phyloP scores from a whole-genome alignment of 257 asterid species.

The Striga asiatica region DNA sequence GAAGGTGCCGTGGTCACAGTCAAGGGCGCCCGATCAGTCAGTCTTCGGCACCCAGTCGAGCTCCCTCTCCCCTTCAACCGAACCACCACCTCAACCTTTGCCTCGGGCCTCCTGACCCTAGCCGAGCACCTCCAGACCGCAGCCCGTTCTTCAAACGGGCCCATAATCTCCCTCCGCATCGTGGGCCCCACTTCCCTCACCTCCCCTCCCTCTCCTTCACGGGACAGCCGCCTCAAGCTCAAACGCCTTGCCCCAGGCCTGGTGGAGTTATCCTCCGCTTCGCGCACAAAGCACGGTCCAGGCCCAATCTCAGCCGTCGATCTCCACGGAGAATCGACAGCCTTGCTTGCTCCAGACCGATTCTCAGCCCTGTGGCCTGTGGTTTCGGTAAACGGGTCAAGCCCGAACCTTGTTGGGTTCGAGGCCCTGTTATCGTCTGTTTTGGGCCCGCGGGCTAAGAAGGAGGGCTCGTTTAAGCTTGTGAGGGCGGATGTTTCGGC shows the following conservation, averaged over 20 bases:
- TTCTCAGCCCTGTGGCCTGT: constrained; percentile 80
- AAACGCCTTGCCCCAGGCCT: constrained; percentile 97
- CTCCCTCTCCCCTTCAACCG: constrained; percentile 82
- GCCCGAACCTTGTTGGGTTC: constrained; percentile 63
- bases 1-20: constrained; percentile 94
- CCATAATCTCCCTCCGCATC: constrained; percentile 74
- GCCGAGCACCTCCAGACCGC: constrained; percentile 72
- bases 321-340: constrained; percentile 58
- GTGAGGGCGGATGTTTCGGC: constrained; percentile 83
- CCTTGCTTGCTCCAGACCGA: constrained; percentile 40
- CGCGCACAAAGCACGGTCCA: constrained; percentile 38
- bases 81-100: constrained; percentile 43
- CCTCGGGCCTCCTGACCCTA: constrained; percentile 66
- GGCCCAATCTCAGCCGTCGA: constrained; percentile 36
- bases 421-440: constrained; percentile 69
- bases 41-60: constrained; percentile 77
- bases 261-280: constrained; percentile 79
- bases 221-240: constrained; percentile 60
- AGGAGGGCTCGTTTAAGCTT: constrained; percentile 72
- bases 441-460: constrained; percentile 54
- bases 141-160: constrained; percentile 32
- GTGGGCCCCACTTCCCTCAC: constrained; percentile 89
- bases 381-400: constrained; percentile 59
- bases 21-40: constrained; percentile 95
- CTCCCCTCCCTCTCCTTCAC: constrained; percentile 57